Evolutionary conservation across 345 rosid species (phyloP).

Genomic region (Eucalyptus marginata): DNA sequence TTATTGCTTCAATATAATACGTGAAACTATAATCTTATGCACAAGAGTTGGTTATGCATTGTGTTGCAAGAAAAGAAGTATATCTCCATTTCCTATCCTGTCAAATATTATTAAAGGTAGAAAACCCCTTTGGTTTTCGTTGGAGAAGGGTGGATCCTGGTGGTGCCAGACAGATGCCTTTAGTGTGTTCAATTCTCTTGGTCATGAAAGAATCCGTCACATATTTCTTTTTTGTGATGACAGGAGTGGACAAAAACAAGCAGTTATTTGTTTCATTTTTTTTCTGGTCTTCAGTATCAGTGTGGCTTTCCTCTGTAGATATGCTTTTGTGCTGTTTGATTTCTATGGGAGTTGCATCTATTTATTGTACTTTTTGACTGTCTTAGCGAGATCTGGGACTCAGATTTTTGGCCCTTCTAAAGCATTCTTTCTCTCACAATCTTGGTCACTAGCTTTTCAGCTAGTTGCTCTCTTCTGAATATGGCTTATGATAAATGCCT

Average conservation of each 20-base stretch:
- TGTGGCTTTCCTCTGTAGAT: background rate
- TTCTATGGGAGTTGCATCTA: background rate
- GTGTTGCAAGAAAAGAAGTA: background rate
- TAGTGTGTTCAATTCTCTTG: background rate
- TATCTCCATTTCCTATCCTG: background rate
- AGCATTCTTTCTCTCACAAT: background rate
- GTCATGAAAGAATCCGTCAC: background rate
- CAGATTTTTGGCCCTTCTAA: background rate
- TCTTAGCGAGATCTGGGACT: background rate
- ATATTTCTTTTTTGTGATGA: background rate
- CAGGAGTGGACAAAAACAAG: background rate
- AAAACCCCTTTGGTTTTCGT: background rate
- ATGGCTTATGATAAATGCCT: background rate
- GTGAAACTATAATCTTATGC: background rate
- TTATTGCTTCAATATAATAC: background rate
- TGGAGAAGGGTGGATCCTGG: background rate
- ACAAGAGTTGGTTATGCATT: background rate
- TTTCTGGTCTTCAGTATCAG: background rate
- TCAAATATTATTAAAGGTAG: background rate
- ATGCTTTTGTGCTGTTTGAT: background rate
- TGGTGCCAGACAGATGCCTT: background rate
- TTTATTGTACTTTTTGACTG: background rate
- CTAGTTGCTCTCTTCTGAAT: background rate
- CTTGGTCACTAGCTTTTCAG: background rate
- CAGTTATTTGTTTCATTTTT: background rate